Evolutionary conservation across 2,329 filamentous ascomycete species (phyloP).

Genomic region (Emmonsiellopsis sp.): DNA sequence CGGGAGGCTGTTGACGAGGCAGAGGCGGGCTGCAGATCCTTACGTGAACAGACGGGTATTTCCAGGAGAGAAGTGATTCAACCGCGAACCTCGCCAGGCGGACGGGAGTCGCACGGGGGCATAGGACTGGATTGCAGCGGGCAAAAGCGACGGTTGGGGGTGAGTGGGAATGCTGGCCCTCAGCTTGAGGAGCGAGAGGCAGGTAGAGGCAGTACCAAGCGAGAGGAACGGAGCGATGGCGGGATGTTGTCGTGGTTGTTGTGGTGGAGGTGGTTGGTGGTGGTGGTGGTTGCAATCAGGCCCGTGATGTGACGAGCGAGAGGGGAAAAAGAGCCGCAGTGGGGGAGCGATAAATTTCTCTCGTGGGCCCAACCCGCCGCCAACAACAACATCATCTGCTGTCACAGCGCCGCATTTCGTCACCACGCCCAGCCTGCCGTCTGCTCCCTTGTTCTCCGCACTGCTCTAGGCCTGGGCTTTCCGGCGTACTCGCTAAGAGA

Average conservation of each 20-base stretch:
- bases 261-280: not conserved
- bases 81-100: not conserved
- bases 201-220: not conserved
- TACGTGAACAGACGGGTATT: not conserved
- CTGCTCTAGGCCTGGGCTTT: too few relatives aligned
- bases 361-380: too few relatives aligned
- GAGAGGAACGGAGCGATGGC: not conserved
- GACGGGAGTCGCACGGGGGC: not conserved
- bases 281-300: not conserved
- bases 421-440: too few relatives aligned
- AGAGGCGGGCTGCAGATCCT: not conserved
- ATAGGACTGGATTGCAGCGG: not conserved
- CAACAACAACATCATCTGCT: not conserved
- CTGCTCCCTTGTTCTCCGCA: too few relatives aligned
- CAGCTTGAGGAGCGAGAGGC: not conserved
- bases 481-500: too few relatives aligned
- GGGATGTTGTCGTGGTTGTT: not conserved
- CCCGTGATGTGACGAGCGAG: not conserved
- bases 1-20: too few relatives aligned
- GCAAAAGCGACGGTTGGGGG: not conserved
- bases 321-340: conserved; percentile 3
- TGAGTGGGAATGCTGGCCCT: not conserved
- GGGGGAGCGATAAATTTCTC: not conserved
- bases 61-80: not conserved
- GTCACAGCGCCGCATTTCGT: not conserved